Evolutionary conservation across 2,329 filamentous ascomycete species (phyloP), one percentile per base, ranked within the genome.

Genomic region (Pyrenochaeta sp.): DNA sequence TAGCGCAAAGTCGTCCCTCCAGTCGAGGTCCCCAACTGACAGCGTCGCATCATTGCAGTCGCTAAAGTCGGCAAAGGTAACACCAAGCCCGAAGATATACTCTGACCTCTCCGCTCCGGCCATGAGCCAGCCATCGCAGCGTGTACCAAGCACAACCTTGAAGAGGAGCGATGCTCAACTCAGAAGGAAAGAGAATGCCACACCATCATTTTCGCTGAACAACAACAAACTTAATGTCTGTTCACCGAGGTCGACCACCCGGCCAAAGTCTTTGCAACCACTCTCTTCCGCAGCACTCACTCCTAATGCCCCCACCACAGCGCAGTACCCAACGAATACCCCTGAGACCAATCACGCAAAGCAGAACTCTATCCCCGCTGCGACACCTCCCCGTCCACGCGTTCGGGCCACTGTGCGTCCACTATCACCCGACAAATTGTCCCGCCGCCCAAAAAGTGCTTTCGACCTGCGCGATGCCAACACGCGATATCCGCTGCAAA

Each of bases 371-470:
- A 61, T 36, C 5, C 44, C 56, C 28, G 57, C 46, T 25, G 46
- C 42, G 6, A 50, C 58, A 27, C 54, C 65, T 5, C 47, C 52
- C 8, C 62, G 65, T 22, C 62, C 65, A 1, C 58, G 60, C 2
- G 40, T 72, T 8, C 65, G 66, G 9, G 61, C 58, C 2, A 65
- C 55, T 0, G 19, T 70, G 12, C 64, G 63, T 2, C 65, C 68
- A 2, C 50, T 63, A 9, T 68, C 69, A 0, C 67, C 66, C 0
- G 64, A 59, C 2, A 72, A 72, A 32, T 59, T 72, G 8, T 54
- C 57, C 13, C 60, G 59, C 6, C 64, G 73, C 27, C 69, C 75
- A 0, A 71, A 65, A 50, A 77, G 74, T 36, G 72, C 75, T 8
- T 72, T 76, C 30, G 72, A 78, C 42, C 63, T 78, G 13, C 69